Percentiles rank a stretch among this genome's conserved stretches.
phyloP scores from a whole-genome alignment of 202 grass and related monocot species.

The Zoysia matrella region DNA sequence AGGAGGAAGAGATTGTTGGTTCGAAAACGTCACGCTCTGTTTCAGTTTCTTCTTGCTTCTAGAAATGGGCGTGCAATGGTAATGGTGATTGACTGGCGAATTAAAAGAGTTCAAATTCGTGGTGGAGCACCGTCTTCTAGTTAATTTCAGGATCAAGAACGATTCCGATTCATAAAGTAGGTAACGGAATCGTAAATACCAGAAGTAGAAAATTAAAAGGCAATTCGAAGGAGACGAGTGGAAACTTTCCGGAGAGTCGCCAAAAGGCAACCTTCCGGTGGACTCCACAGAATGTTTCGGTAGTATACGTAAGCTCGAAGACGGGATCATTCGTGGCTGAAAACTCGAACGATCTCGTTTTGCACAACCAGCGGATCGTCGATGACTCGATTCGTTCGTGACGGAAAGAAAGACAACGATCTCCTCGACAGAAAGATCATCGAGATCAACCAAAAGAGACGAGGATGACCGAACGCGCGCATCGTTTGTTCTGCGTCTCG shows the following conservation, averaged over 20 bases:
- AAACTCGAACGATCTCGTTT: not conserved
- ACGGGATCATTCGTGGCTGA: not conserved
- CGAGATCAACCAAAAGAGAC: not conserved
- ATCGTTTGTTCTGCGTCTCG: not conserved
- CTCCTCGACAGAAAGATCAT: too few species aligned
- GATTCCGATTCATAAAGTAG: too few species aligned
- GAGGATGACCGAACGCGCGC: not conserved
- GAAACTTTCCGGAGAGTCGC: not conserved
- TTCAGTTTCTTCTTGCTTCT: not conserved
- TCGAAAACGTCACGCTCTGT: not conserved
- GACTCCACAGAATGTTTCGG: not conserved
- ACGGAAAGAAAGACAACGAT: too few species aligned
- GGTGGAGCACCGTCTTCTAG: too few species aligned
- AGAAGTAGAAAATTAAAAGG: too few species aligned
- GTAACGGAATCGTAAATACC: too few species aligned
- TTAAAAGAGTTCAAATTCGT: too few species aligned
- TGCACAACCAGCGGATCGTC: not conserved
- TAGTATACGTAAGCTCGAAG: not conserved
- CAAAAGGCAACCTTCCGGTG: conserved; percentile 15
- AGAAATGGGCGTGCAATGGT: too few species aligned
- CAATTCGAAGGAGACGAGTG: too few species aligned
- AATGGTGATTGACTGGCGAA: too few species aligned
- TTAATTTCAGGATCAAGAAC: too few species aligned
- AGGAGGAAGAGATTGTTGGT: not conserved
- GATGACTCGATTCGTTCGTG: not conserved